These are phyloP conservation scores for Colletotrichum sp. DNA, from an alignment of 2,329 filamentous ascomycete genomes.

Conservation along the genomic window DNA sequence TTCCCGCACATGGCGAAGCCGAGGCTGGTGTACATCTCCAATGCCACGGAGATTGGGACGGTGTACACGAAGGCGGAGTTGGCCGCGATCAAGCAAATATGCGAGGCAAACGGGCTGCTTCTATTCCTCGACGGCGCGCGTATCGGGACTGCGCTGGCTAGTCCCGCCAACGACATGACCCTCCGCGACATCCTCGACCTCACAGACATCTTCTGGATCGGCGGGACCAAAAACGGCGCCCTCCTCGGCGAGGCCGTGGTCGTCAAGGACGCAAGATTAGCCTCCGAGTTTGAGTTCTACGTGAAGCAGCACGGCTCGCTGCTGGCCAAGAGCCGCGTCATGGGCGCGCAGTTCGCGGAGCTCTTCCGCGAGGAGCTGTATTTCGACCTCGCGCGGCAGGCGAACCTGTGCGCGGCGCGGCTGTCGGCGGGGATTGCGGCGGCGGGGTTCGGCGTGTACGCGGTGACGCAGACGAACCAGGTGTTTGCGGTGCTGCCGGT, in stretches of 20 bases:
- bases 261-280: conserved; percentile 44
- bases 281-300: conserved; percentile 54
- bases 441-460: conserved; percentile 45
- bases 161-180: conserved; percentile 46
- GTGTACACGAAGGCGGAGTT: conserved; percentile 50
- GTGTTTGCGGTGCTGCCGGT: conserved; percentile 52
- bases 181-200: conserved; percentile 49
- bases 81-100: conserved; percentile 44
- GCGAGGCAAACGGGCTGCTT: conserved; percentile 44
- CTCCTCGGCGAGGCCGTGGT: conserved; percentile 56
- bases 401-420: conserved; percentile 47
- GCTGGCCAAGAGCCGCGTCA: conserved; percentile 52
- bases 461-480: conserved; percentile 55
- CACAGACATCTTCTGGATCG: conserved; percentile 60
- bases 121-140: conserved; percentile 55
- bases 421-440: conserved; percentile 47
- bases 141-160: conserved; percentile 44
- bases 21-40: conserved; percentile 56
- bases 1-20: conserved; percentile 58
- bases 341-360: conserved; percentile 55
- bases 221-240: conserved; percentile 57
- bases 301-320: conserved; percentile 57
- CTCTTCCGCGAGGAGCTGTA: conserved; percentile 51
- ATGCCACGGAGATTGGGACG: conserved; percentile 56
- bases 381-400: conserved; percentile 49